phyloP scores from a whole-genome alignment of 2,329 filamentous ascomycete species.

The Aspergillus floridensis region DNA sequence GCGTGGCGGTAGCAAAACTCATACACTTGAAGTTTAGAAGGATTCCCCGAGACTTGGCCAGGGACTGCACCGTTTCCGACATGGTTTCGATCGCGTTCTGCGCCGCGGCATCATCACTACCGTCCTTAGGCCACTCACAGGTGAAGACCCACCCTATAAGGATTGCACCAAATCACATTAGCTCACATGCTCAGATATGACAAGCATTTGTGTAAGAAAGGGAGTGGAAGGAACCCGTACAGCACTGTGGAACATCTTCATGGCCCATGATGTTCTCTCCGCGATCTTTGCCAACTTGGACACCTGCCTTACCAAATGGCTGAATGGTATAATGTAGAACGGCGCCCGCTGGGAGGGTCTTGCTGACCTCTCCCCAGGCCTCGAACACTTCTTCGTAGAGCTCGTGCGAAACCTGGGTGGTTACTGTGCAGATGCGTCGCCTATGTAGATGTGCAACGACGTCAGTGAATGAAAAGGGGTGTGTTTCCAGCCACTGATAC shows the following conservation, averaged over 20 bases:
- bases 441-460: background rate
- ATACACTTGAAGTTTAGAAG: background rate
- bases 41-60: background rate
- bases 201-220: too few species aligned
- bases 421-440: slow-evolving; percentile 4
- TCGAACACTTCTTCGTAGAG: slow-evolving; percentile 11
- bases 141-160: background rate
- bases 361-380: background rate
- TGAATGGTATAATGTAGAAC: slow-evolving; percentile 6
- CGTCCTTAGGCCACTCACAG: background rate
- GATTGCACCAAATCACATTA: background rate
- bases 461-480: background rate
- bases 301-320: slow-evolving; percentile 9
- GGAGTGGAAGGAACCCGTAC: background rate
- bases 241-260: background rate
- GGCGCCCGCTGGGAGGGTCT: background rate
- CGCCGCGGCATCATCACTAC: background rate
- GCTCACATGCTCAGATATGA: background rate
- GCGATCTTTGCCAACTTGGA: slow-evolving; percentile 7
- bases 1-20: background rate
- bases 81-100: background rate
- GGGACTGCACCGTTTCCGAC: background rate
- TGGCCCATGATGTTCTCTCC: slow-evolving; percentile 10
- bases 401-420: slow-evolving; percentile 8
- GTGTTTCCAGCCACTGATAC: background rate